Base-by-base conservation (phyloP, 257 asterid genomes). In the Haberlea rhodopensis region DNA sequence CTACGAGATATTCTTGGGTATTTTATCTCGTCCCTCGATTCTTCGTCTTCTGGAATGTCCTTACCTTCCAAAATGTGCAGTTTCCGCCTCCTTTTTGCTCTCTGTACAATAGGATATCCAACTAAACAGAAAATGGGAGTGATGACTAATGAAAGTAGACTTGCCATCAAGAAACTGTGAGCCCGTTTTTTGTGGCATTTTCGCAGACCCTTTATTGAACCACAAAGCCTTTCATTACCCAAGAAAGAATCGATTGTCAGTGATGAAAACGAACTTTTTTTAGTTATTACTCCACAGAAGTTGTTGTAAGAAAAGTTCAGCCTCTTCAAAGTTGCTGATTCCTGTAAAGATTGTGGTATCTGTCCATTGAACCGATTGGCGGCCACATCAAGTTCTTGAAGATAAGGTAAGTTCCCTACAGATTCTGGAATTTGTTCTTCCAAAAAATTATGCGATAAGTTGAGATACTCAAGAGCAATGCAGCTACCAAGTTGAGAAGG, bases 401-500 rank as follows among this genome's bases (percentile, higher is more conserved):
- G 85, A 37, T 76, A 87, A 53, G 90, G 85, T 65, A 90, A 60
- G 31, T 37, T 71, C 0, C 95, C 97, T 5, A 90, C 34, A 6
- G 87, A 66, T 5, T 20, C 68, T 2, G 97, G 92, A 19, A 90
- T 75, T 54, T 69, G 32, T 8, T 91, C 97, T 73, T 76, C 73
- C 6, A 87, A 58, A 5, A 32, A 10, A 32, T 90, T 90, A 5
- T 37, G 40, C 0, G 97, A 87, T 0, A 82, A 58, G 40, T 84
- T 87, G 53, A 90, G 80, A 65, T 55, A 40, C 68, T 87, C 95
- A 1, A 90, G 82, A 20, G 96, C 95, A 56, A 87, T 78, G 78
- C 97, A 90, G 78, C 90, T 87, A 9, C 86, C 95, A n/a, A 87
- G 85, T 53, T 87, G 97, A 13, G 91, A 67, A 53, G 95, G 96